Evolutionary conservation across 768 basidiomycete genomes (phyloP), one percentile per base, ranked within the genome.

Genomic region (Boletellus ananiceps): DNA sequence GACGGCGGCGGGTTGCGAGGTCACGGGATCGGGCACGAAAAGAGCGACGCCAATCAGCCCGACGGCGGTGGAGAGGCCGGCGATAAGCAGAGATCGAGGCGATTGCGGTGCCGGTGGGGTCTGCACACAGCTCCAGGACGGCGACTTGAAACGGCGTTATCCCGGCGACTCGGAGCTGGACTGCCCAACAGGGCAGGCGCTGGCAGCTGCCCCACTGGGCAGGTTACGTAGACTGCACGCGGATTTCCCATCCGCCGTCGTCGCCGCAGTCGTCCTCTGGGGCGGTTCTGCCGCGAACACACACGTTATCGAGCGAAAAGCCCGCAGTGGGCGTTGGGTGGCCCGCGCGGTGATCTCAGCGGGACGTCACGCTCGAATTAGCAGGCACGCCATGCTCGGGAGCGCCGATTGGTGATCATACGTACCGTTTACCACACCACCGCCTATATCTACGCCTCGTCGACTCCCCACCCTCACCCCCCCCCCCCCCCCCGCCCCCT

Each of bases 141-240:
- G 49, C 49, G 35, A 44, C 49, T 49, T 60, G 37, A 62, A 45
- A 59, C 60, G 59, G 60, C 59, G 59, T 61, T 57, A 49, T 51
- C 40, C 41, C 41, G 15, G 4, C 16, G 29, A 3, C 16, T n/a
- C 32, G 41, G 41, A 6, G 19, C 29, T 15, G 8, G 14, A 29
- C 40, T 41, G 8, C 40, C 23, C 23, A 25, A 25, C 2, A 25
- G 23, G 4, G 23, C 23, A 25, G 23, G 23, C 23, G 23, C 2
- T 25, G 23, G 4, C 23, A 25, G 23, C 23, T 25, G 23, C 23
- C 6, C 23, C 23, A 25, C 23, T 25, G 23, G 23, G 23, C 23
- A 25, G 23, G 23, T 25, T 25, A 25, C 23, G 23, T 25, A 25
- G 23, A 25, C 23, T 4, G 23, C 15, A 32, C 16, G 18, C 29